Evolutionary conservation across 257 asterid genomes (phyloP).

Genomic region (Capsicum rhomboideum): DNA sequence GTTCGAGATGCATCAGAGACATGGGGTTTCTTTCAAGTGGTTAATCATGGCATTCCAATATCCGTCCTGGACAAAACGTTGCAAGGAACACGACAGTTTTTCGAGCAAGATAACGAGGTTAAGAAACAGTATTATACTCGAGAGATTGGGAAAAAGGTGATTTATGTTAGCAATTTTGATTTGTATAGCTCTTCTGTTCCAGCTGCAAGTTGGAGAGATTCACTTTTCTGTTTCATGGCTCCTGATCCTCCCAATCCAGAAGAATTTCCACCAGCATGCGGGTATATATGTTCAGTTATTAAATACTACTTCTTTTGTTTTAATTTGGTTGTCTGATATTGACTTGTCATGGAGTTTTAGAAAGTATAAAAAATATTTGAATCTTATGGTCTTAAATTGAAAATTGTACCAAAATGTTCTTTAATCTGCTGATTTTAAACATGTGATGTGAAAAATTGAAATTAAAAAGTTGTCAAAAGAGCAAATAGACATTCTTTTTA

Average conservation of each 20-base stretch:
- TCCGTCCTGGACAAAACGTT: conserved; percentile 23
- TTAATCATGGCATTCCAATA: neutral
- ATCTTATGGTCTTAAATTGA: too few species aligned
- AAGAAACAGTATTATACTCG: neutral
- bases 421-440: too few species aligned
- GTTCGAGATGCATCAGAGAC: conserved; percentile 24
- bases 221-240: neutral
- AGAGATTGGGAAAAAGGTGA: conserved; percentile 23
- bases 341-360: too few species aligned
- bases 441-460: too few species aligned
- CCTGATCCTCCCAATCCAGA: conserved; percentile 37
- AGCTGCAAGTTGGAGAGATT: conserved; percentile 45
- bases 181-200: conserved; percentile 25
- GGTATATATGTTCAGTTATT: conserved; percentile 12
- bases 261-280: conserved; percentile 41
- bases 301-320: too few species aligned
- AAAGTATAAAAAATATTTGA: too few species aligned
- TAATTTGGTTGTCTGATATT: too few species aligned
- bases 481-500: too few species aligned
- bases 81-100: conserved; percentile 14
- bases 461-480: too few species aligned
- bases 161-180: conserved; percentile 47
- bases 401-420: too few species aligned
- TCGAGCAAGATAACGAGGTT: neutral
- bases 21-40: neutral